Conservation (phyloP, 2,329 filamentous ascomycete species). For the Claviceps monticola region DNA sequence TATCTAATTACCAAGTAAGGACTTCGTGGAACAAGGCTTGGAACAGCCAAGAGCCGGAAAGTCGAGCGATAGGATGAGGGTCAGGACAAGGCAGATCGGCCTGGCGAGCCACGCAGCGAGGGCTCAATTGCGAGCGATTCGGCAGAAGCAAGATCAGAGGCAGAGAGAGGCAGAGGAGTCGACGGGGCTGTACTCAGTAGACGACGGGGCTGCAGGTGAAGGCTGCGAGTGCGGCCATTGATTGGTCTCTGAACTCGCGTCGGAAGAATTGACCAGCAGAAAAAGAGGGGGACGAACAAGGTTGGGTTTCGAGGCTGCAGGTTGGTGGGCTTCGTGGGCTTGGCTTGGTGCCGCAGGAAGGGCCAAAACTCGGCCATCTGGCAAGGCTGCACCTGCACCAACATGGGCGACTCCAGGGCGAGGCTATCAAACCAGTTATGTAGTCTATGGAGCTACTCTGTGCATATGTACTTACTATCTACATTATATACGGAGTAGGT, state of each 20-base stretch:
- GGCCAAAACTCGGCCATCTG: neutral
- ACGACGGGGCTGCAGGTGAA: neutral
- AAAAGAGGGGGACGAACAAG: slow-evolving; percentile 3
- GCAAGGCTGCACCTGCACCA: too few species aligned
- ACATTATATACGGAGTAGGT: too few species aligned
- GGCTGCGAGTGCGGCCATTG: slow-evolving; percentile 4
- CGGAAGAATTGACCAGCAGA: slow-evolving; percentile 4
- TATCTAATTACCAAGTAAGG: neutral
- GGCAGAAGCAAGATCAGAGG: neutral
- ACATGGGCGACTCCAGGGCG: too few species aligned
- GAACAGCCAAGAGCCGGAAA: neutral
- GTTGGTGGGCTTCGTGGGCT: neutral
- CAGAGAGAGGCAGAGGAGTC: neutral
- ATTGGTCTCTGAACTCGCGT: slow-evolving; percentile 2
- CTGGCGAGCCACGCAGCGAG: slow-evolving; percentile 3
- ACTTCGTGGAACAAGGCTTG: slow-evolving; percentile 1
- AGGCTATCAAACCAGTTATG: too few species aligned
- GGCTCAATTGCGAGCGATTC: neutral
- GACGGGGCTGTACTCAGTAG: neutral
- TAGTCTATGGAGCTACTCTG: too few species aligned
- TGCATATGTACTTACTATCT: too few species aligned
- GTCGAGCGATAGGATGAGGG: neutral
- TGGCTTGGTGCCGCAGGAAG: neutral
- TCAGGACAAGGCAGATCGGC: slow-evolving; percentile 3
- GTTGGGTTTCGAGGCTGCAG: slow-evolving; percentile 4